Evolutionary conservation across 2,329 filamentous ascomycete genomes (phyloP), one percentile per base, ranked within the genome.

Genomic region (Beauveria sp.): DNA sequence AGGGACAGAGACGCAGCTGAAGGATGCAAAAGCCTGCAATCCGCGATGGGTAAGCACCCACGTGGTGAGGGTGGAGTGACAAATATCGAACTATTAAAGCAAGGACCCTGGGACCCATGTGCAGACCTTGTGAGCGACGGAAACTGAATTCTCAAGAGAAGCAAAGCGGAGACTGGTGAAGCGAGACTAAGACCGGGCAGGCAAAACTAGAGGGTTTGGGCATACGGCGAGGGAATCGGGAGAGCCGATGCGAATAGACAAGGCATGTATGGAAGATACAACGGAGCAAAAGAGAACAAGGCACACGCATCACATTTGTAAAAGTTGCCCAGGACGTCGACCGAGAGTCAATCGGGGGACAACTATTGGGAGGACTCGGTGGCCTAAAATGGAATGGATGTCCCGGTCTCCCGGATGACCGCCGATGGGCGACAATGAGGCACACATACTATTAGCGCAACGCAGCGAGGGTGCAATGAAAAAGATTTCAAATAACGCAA

Each of bases 361-460:
- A 42, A 52, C 57, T 60, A 60, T 52, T 45, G 48, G 8, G 48
- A 34, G n/a, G n/a, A 54, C 58, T 60, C 50, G 58, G 58, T 60
- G 38, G 58, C 58, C 50, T 43, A 42, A 60, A 53, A 46, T 7
- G 49, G 58, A 46, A 46, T 53, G 46, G 10, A 10, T 34, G 31
- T 34, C 31, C 31, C 31, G 46, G 45, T 48, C 4, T 28, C 9
- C 26, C 20, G 40, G 6, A 10, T 18, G 42, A 56, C 16, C 22
- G 16, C 40, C 54, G 48, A 46, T 48, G 42, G 54, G 53, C 40
- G 28, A 31, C 45, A 40, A 22, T 34, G 42, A 31, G 55, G 45
- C 45, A 40, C 43, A 28, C 31, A 16, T 4, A 20, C 28, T 52
- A 31, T 22, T 18, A 10, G 50, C 28, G n/a, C 22, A 20, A 3